phyloP scores from a whole-genome alignment of 495 filamentous ascomycete species.

The Glonium stellatum region DNA sequence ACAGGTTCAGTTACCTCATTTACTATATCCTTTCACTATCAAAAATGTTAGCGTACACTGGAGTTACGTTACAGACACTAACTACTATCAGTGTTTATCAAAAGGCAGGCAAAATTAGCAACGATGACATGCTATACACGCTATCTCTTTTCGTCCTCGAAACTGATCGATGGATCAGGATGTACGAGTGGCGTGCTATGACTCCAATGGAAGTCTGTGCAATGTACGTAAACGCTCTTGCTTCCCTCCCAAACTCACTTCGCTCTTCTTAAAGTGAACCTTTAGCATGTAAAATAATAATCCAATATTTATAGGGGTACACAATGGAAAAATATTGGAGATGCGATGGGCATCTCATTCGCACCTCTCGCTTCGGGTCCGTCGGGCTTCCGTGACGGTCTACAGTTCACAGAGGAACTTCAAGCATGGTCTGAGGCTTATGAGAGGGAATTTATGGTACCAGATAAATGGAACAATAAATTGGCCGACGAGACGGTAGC shows the following conservation, averaged over 20 bases:
- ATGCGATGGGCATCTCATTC: constrained; percentile 16
- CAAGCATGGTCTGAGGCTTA: constrained; percentile 14
- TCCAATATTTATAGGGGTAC: constrained; percentile 11
- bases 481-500: constrained; percentile 51
- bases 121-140: constrained; percentile 63
- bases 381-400: constrained; percentile 13
- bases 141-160: constrained; percentile 56
- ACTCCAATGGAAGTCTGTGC: constrained; percentile 58
- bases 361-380: constrained; percentile 1
- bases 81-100: constrained; percentile 41
- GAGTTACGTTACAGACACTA: neutral
- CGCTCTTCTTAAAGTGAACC: neutral
- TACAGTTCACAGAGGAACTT: constrained; percentile 16
- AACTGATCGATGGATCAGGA: constrained; percentile 50
- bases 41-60: too few relatives aligned
- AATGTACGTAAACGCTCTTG: neutral
- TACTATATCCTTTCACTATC: neutral
- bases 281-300: neutral
- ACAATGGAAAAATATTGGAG: constrained; percentile 18
- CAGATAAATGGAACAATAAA: constrained; percentile 45
- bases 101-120: constrained; percentile 52
- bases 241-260: too few relatives aligned
- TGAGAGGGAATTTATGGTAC: constrained; percentile 47
- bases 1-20: constrained; percentile 27
- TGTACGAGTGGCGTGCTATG: constrained; percentile 57